These are phyloP conservation scores for Amesomyces nigricolor DNA, from an alignment of 2,329 filamentous ascomycete species.

Conservation along the genomic window DNA sequence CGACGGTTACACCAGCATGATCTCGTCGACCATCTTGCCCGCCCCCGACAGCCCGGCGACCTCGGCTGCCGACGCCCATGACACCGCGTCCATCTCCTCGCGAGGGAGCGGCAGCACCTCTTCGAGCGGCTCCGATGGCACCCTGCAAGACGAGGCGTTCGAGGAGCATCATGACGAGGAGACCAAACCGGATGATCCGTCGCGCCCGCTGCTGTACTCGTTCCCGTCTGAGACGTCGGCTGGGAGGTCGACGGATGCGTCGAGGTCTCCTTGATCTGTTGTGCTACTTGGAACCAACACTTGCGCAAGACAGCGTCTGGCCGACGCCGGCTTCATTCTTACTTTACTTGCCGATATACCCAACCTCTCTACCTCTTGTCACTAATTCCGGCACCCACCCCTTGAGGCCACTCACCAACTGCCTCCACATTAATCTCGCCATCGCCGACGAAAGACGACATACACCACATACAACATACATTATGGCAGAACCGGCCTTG, in stretches of 20 bases:
- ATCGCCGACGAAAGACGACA: conserved; percentile 2
- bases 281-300: neutral
- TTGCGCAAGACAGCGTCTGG: neutral
- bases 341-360: neutral
- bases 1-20: conserved; percentile 42
- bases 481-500: no score
- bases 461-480: no score
- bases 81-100: conserved; percentile 20
- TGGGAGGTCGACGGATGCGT: conserved; percentile 16
- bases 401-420: conserved; percentile 1
- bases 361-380: neutral
- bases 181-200: conserved; percentile 4
- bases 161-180: conserved; percentile 14
- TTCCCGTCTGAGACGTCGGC: conserved; percentile 18
- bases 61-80: conserved; percentile 24
- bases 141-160: conserved; percentile 20
- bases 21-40: conserved; percentile 40
- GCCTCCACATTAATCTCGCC: conserved; percentile 12
- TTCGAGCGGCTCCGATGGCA: conserved; percentile 20
- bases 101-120: conserved; percentile 11
- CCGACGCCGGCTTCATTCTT: neutral
- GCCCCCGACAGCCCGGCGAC: conserved; percentile 31
- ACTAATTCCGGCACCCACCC: conserved; percentile 11
- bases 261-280: conserved; percentile 2
- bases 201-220: conserved; percentile 18